phyloP scores from a whole-genome alignment of 2,329 filamentous ascomycete species.

The Paramyrothecium roridum region DNA sequence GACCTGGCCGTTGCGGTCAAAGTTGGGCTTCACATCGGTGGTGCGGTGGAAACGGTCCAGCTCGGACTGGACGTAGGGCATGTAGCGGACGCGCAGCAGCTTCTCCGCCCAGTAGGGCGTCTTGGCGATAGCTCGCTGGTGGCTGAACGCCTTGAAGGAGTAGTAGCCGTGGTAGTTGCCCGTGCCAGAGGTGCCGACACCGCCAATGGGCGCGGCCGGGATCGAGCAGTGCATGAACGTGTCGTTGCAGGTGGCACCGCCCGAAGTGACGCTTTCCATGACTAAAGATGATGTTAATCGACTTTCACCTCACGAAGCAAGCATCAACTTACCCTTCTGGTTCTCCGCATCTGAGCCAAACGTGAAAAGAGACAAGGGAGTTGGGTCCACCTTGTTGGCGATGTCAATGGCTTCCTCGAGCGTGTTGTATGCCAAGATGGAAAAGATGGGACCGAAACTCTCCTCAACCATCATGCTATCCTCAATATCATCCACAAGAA shows the following conservation, averaged over 20 bases:
- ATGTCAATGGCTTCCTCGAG: conserved; percentile 84
- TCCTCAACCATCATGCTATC: conserved; percentile 82
- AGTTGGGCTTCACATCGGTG: conserved; percentile 49
- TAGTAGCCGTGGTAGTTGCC: conserved; percentile 47
- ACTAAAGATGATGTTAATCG: conserved; percentile 28
- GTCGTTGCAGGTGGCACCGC: conserved; percentile 50
- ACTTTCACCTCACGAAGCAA: conserved; percentile 55
- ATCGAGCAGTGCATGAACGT: conserved; percentile 39
- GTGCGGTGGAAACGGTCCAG: conserved; percentile 42
- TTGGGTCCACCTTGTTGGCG: conserved; percentile 77
- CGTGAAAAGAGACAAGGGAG: conserved; percentile 78
- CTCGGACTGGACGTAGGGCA: conserved; percentile 52
- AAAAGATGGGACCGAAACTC: conserved; percentile 89
- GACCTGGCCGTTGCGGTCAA: conserved; percentile 57
- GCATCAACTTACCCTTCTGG: conserved; percentile 56
- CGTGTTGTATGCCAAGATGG: conserved; percentile 72
- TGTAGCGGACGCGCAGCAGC: conserved; percentile 65
- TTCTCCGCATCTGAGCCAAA: conserved; percentile 82
- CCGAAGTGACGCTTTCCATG: conserved; percentile 36
- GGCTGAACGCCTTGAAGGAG: conserved; percentile 41
- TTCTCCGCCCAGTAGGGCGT: conserved; percentile 35
- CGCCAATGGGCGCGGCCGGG: conserved; percentile 43
- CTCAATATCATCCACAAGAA: conserved; percentile 67
- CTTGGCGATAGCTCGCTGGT: conserved; percentile 33
- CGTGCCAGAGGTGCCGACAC: conserved; percentile 44